phyloP scores from a whole-genome alignment of 805 yeast genomes.

The Candida schatavii region DNA sequence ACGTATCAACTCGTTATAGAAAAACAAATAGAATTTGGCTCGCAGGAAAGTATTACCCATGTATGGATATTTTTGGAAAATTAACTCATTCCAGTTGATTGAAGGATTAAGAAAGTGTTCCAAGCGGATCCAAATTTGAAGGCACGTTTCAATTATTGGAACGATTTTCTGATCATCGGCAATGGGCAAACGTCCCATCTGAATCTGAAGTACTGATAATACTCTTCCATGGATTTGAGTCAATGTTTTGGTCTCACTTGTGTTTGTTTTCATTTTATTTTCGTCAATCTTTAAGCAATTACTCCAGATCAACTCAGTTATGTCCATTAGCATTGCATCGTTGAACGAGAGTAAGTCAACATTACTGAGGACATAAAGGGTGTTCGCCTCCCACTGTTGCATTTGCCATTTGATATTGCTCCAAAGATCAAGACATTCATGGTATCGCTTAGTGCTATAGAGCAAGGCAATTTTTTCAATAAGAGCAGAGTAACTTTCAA shows the following conservation, averaged over 20 bases:
- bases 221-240: constrained; percentile 4
- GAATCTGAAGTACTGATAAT: constrained; percentile 17
- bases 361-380: background rate
- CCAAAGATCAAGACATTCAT: constrained; percentile 3
- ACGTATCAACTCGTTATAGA: constrained; percentile 24
- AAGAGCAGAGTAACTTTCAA: constrained; percentile 16
- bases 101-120: constrained; percentile 12
- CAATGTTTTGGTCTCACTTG: background rate
- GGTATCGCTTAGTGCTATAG: constrained; percentile 5
- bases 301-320: background rate
- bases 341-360: background rate
- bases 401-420: background rate
- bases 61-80: constrained; percentile 38
- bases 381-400: background rate
- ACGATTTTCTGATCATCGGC: constrained; percentile 20
- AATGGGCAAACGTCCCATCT: constrained; percentile 36
- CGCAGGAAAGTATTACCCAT: constrained; percentile 38
- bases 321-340: background rate
- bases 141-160: constrained; percentile 22
- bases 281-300: too few relatives aligned
- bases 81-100: constrained; percentile 34
- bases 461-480: constrained; percentile 11
- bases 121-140: constrained; percentile 29
- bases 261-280: background rate
- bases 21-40: constrained; percentile 26